Conservation (phyloP, 2,329 filamentous ascomycete species). For the Fusarium sp. region DNA sequence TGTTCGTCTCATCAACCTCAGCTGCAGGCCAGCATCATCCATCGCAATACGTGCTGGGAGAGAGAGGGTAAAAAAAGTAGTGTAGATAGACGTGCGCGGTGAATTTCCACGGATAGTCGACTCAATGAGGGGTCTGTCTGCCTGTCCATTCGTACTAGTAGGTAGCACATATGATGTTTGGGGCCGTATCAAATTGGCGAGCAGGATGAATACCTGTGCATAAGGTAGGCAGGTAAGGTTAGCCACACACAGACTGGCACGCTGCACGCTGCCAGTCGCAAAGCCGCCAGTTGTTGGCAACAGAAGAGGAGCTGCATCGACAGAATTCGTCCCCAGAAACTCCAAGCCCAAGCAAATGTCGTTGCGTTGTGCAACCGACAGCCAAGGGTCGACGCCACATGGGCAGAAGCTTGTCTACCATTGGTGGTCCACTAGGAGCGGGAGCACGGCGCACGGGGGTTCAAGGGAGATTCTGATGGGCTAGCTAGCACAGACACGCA, state of each 20-base stretch:
- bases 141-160: neutral
- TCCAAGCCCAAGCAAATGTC: slow-evolving; percentile 4
- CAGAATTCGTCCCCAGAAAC: neutral
- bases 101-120: slow-evolving; percentile 20
- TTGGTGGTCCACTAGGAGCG: slow-evolving; percentile 46
- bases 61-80: neutral
- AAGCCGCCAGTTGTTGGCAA: slow-evolving; percentile 23
- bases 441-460: slow-evolving; percentile 46
- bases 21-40: slow-evolving; percentile 32
- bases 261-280: slow-evolving; percentile 26
- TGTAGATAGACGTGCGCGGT: slow-evolving; percentile 14
- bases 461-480: slow-evolving; percentile 45
- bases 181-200: slow-evolving; percentile 19
- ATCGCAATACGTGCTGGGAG: slow-evolving; percentile 9
- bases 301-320: slow-evolving; percentile 8
- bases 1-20: slow-evolving; percentile 9
- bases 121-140: slow-evolving; percentile 20
- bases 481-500: slow-evolving; percentile 36
- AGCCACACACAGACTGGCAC: slow-evolving; percentile 33
- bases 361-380: slow-evolving; percentile 32
- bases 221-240: slow-evolving; percentile 5
- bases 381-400: slow-evolving; percentile 43
- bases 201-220: neutral
- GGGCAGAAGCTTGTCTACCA: slow-evolving; percentile 40
- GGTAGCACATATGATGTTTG: neutral